Evolutionary conservation across 129 eudicot genomes (phyloP), one percentile per base, ranked within the genome.

Genomic region (Logfia minima): DNA sequence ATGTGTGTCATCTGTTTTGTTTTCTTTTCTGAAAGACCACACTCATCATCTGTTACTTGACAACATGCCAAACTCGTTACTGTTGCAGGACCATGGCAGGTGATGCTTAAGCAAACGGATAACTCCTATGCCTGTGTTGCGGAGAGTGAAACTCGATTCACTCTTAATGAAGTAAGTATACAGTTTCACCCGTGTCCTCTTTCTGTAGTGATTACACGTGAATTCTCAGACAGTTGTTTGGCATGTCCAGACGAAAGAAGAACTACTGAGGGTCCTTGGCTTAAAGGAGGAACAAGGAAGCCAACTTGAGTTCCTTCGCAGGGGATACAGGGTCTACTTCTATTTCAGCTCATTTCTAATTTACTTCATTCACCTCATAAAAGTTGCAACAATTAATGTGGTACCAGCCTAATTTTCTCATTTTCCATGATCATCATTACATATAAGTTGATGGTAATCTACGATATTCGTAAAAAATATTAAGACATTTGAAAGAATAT

Each of bases 61-160:
- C 18, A 48, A 14, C 55, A 48, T 48, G 48, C 55, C 22, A 28
- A 77, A 58, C 21, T 69, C 55, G 14, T 41, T 37, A 9, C 37
- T 68, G 43, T 68, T 75, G 68, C 87, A 94, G 99, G 99, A 81
- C 99, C 99, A 41, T 94, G 99, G 99, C 99, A 94, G 76, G 99
- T 94, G 86, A 94, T 94, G 99, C 89, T 94, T 84, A 91, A 92
- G 86, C 99, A 94, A 81, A 64, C 90, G 41, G 97, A 94, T 82
- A 87, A 87, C 74, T 94, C 99, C 2, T 94, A 75, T 67, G 97
- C 96, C 67, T 94, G 99, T 48, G 90, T 94, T 72, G 97, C 99
- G 3, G 97, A 94, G 82, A 91, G 99, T 74, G 87, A 84, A 81
- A 89, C 84, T 70, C 96, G 99, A 29, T 94, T 94, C 85, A 91